Percentiles rank a stretch among this genome's conserved stretches.
phyloP scores from a whole-genome alignment of 805 yeast species.

The Pichia cabralensis region DNA sequence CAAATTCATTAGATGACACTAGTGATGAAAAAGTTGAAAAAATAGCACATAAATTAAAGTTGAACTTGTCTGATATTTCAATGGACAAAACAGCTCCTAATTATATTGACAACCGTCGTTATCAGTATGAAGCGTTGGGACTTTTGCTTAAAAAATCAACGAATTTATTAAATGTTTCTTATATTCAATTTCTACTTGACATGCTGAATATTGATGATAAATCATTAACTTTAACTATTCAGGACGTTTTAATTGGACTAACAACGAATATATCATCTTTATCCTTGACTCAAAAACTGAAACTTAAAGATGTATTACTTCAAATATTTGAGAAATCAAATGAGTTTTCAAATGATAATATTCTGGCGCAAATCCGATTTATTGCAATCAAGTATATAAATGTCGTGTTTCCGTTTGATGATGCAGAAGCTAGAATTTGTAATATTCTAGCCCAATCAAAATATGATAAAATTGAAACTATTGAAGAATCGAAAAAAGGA shows the following conservation, averaged over 20 bases:
- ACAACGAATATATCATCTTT: conserved; percentile 38
- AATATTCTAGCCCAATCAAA: conserved; percentile 50
- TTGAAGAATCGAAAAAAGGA: conserved; percentile 74
- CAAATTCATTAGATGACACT: conserved; percentile 10
- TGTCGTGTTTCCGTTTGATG: conserved; percentile 54
- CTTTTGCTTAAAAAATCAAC: conserved; percentile 42
- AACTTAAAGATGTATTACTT: conserved; percentile 31
- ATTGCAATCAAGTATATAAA: conserved; percentile 58
- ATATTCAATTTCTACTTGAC: conserved; percentile 58
- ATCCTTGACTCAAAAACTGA: conserved; percentile 28
- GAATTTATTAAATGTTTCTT: conserved; percentile 35
- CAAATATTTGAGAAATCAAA: conserved; percentile 22
- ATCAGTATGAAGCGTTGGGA: conserved; percentile 75
- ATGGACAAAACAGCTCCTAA: conserved; percentile 27
- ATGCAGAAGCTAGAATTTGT: conserved; percentile 55
- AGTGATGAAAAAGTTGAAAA: conserved; percentile 28
- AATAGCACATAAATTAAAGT: conserved; percentile 45
- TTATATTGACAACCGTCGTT: conserved; percentile 38
- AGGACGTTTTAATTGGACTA: conserved; percentile 56
- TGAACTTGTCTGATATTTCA: conserved; percentile 27
- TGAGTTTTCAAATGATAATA: background rate
- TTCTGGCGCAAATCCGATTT: conserved; percentile 37
- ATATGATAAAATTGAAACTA: conserved; percentile 55
- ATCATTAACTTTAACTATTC: conserved; percentile 59
- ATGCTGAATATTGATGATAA: conserved; percentile 55